Conservation (phyloP, 257 asterid genomes). For the Salvia rosmarinus region DNA sequence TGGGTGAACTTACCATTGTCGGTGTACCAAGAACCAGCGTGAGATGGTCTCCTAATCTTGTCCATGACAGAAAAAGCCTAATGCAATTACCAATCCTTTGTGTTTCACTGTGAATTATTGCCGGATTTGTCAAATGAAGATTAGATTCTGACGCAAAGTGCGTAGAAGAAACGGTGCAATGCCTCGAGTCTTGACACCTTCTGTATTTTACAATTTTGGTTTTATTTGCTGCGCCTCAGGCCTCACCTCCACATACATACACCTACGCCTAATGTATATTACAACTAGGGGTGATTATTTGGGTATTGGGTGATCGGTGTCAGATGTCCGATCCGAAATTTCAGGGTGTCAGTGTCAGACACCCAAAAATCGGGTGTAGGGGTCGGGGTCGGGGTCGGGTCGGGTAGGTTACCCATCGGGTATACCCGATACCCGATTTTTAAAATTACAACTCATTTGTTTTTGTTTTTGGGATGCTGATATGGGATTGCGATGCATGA, state of each 20-base stretch:
- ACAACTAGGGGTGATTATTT: too few relatives aligned
- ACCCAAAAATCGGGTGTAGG: too few relatives aligned
- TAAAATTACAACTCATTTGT: too few relatives aligned
- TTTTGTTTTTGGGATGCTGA: too few relatives aligned
- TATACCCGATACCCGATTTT: too few relatives aligned
- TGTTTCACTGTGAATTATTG: slow-evolving; percentile 9
- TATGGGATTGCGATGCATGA: too few relatives aligned
- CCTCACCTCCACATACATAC: not conserved
- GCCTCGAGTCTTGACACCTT: not conserved
- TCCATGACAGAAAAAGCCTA: slow-evolving; percentile 53
- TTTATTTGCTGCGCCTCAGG: slow-evolving; percentile 18
- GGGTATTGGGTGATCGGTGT: too few relatives aligned
- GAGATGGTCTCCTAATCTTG: slow-evolving; percentile 81
- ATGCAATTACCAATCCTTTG: not conserved
- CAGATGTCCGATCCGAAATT: too few relatives aligned
- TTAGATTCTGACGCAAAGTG: slow-evolving; percentile 34
- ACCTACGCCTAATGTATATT: too few relatives aligned
- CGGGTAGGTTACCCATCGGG: too few relatives aligned
- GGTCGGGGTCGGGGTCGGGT: too few relatives aligned
- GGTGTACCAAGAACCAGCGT: slow-evolving; percentile 99
- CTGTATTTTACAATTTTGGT: not conserved
- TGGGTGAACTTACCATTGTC: slow-evolving; percentile 70
- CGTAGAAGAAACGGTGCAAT: slow-evolving; percentile 11
- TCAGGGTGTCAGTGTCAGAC: too few relatives aligned
- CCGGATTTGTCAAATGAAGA: not conserved